Evolutionary conservation across 1,284 basidiomycete genomes (phyloP).

Genomic region (Malassezia furfur): DNA sequence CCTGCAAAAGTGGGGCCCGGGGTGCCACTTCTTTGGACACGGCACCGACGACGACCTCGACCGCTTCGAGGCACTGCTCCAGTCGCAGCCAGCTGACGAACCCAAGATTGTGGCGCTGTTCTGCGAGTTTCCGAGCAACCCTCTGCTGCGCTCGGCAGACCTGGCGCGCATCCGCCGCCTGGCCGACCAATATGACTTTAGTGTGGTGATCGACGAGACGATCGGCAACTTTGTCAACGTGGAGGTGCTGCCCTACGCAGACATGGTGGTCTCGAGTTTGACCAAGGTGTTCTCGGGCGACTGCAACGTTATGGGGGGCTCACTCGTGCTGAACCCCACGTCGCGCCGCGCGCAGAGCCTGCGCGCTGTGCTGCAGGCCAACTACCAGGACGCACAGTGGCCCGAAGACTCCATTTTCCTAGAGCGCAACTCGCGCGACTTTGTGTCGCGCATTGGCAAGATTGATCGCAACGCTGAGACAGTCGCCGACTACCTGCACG

Average conservation of each 20-base stretch:
- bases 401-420: conserved; percentile 89
- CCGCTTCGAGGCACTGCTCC: conserved; percentile 60
- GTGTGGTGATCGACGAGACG: conserved; percentile 88
- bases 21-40: conserved; percentile 78
- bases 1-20: conserved; percentile 91
- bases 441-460: conserved; percentile 62
- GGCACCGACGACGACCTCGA: conserved; percentile 70
- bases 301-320: conserved; percentile 91
- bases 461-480: conserved; percentile 78
- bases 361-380: conserved; percentile 56
- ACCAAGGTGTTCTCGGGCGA: conserved; percentile 94
- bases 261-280: conserved; percentile 85
- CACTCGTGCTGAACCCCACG: conserved; percentile 62
- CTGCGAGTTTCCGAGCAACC: conserved; percentile 89
- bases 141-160: conserved; percentile 73
- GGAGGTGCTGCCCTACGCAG: conserved; percentile 76
- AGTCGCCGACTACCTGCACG: conserved; percentile 65
- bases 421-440: conserved; percentile 95
- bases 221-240: conserved; percentile 95
- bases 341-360: conserved; percentile 61
- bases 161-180: conserved; percentile 67
- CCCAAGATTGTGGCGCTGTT: conserved; percentile 51
- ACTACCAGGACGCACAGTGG: conserved; percentile 80
- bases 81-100: conserved; percentile 50
- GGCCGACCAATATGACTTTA: conserved; percentile 78